Evolutionary conservation across 192 early-diverging fungal species (phyloP).

Genomic region (Umbelopsis vinacea): DNA sequence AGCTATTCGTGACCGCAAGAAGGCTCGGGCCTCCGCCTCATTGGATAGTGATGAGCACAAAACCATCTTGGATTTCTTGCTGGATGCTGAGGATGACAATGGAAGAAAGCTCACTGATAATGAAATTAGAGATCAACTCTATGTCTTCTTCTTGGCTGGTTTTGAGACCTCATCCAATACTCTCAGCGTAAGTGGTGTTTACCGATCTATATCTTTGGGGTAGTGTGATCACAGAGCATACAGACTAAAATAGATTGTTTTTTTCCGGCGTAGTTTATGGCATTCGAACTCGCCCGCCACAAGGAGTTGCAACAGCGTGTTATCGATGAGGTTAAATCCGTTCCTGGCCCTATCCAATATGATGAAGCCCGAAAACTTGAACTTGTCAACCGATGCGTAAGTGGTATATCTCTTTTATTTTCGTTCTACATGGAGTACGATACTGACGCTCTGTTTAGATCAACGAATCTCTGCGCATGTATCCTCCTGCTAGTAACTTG

Average conservation of each 20-base stretch:
- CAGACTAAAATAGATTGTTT: neutral
- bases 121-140: slow-evolving; percentile 25
- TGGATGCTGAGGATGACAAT: slow-evolving; percentile 25
- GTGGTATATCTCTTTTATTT: neutral
- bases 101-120: slow-evolving; percentile 4
- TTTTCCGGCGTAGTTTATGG: neutral
- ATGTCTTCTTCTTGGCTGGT: slow-evolving; percentile 25
- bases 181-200: neutral
- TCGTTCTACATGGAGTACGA: neutral
- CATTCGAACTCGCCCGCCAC: neutral
- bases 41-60: neutral
- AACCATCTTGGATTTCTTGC: slow-evolving; percentile 21
- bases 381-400: slow-evolving; percentile 12
- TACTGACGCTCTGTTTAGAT: neutral
- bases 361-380: slow-evolving; percentile 5
- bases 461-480: slow-evolving; percentile 14
- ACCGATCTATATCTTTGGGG: no score
- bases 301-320: neutral
- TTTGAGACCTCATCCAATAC: slow-evolving; percentile 25
- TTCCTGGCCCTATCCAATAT: slow-evolving; percentile 1
- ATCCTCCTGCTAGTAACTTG: slow-evolving; percentile 14
- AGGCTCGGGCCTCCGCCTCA: neutral
- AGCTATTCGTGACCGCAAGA: slow-evolving; percentile 12
- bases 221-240: no score
- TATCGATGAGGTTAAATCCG: neutral